These are phyloP conservation scores for Heritiera fomes DNA, from an alignment of 345 rosid genomes.

Conservation along the genomic window DNA sequence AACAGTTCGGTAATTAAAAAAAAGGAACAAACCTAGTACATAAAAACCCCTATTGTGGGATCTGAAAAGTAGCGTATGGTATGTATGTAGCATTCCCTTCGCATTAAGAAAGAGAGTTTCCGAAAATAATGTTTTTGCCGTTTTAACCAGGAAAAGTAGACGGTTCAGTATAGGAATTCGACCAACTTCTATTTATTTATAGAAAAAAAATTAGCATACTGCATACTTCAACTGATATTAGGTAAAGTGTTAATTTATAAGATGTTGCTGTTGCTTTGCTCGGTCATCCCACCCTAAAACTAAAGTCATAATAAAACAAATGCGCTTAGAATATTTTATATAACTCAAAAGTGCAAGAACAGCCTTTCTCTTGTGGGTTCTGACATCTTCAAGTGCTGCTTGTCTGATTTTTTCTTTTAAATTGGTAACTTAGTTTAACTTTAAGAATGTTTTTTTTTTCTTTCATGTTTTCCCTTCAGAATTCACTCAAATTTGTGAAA, in stretches of 20 bases:
- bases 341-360: not conserved
- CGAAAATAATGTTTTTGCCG: not conserved
- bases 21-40: too few relatives aligned
- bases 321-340: not conserved
- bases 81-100: too few relatives aligned
- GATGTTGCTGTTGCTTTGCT: not conserved
- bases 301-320: not conserved
- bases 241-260: conserved; percentile 10
- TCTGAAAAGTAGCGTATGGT: too few relatives aligned
- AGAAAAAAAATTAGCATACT: not conserved
- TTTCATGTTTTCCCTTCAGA: conserved; percentile 34
- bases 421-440: too few relatives aligned
- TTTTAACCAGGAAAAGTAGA: not conserved
- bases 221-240: not conserved
- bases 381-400: not conserved
- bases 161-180: conserved; percentile 18
- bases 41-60: too few relatives aligned
- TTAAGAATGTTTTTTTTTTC: not conserved
- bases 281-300: not conserved
- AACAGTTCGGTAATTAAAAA: not conserved
- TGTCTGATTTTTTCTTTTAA: not conserved
- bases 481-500: conserved; percentile 82
- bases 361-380: conserved; percentile 5
- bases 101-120: not conserved
- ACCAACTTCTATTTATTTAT: conserved; percentile 4